Percentiles rank a stretch among this genome's conserved stretches.
phyloP scores from a whole-genome alignment of 148 eudicot genomes.

The Amaranthus palmeri region DNA sequence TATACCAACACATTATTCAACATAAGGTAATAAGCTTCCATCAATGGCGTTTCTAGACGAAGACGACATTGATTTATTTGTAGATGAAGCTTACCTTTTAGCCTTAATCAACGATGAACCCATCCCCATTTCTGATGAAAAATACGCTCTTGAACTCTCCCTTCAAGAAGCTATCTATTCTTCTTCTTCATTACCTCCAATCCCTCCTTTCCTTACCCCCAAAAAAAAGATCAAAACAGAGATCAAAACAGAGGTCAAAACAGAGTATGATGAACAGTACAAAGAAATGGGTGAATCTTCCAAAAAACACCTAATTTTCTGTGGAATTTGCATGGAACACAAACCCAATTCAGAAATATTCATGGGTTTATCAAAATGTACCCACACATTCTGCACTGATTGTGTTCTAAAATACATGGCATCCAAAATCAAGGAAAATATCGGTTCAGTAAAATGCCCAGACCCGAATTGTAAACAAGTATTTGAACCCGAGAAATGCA shows the following conservation, averaged over 20 bases:
- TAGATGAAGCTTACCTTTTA: slow-evolving; percentile 43
- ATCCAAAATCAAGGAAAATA: slow-evolving; percentile 31
- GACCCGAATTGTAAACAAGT: slow-evolving; percentile 20
- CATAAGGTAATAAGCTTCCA: no score
- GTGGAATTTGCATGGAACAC: slow-evolving; percentile 60
- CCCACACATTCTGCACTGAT: slow-evolving; percentile 43
- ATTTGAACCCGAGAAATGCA: slow-evolving; percentile 30
- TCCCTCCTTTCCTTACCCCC: no score
- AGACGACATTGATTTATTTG: slow-evolving; percentile 18
- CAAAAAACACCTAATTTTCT: slow-evolving; percentile 18
- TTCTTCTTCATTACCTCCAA: slow-evolving; percentile 1
- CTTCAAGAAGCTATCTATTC: slow-evolving; percentile 57
- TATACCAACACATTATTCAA: background rate
- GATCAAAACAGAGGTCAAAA: background rate
- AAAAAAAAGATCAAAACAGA: background rate
- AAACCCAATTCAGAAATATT: slow-evolving; percentile 38
- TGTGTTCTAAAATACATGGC: slow-evolving; percentile 39
- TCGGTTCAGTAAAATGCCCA: slow-evolving; percentile 28
- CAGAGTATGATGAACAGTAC: background rate
- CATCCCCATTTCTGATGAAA: slow-evolving; percentile 52
- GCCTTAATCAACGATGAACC: slow-evolving; percentile 38
- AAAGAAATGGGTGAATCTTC: slow-evolving; percentile 18
- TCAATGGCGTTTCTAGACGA: slow-evolving; percentile 19
- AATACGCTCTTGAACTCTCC: slow-evolving; percentile 41
- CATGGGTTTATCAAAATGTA: slow-evolving; percentile 22